Evolutionary conservation across 1,284 basidiomycete species (phyloP).

Genomic region (Ceratobasidium papillatum): DNA sequence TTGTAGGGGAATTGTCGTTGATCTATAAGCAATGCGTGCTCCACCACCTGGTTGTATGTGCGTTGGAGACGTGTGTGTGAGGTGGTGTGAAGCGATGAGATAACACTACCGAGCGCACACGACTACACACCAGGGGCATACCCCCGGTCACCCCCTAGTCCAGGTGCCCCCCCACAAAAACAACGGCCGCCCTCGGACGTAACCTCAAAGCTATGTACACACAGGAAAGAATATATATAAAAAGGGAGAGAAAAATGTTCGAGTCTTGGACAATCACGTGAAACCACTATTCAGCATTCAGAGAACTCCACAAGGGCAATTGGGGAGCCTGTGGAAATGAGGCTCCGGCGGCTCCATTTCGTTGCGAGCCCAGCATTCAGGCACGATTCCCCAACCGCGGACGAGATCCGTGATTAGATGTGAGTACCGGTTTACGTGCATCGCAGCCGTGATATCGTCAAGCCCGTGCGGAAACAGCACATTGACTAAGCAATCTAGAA

Average conservation of each 20-base stretch:
- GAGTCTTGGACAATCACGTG: too few species aligned
- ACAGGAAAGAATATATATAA: background rate
- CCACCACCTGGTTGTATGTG: too few species aligned
- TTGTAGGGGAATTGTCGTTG: too few species aligned
- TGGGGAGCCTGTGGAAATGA: background rate
- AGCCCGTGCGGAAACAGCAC: too few species aligned
- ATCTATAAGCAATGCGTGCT: too few species aligned
- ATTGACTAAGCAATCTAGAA: too few species aligned
- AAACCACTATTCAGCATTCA: background rate
- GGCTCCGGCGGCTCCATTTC: background rate
- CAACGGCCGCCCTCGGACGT: constrained; percentile 9
- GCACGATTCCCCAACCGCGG: background rate
- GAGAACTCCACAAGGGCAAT: background rate
- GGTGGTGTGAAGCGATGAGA: too few species aligned
- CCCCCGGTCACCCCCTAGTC: too few species aligned
- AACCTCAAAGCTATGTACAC: background rate
- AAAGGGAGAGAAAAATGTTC: background rate
- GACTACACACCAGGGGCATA: too few species aligned
- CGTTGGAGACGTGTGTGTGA: too few species aligned
- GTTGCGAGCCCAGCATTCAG: background rate
- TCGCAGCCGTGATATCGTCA: background rate
- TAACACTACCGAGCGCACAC: too few species aligned
- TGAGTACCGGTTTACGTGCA: background rate
- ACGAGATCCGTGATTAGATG: background rate
- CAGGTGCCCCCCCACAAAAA: constrained; percentile 12